Base-by-base conservation (phyloP, 768 basidiomycete species). In the Russula sp. region DNA sequence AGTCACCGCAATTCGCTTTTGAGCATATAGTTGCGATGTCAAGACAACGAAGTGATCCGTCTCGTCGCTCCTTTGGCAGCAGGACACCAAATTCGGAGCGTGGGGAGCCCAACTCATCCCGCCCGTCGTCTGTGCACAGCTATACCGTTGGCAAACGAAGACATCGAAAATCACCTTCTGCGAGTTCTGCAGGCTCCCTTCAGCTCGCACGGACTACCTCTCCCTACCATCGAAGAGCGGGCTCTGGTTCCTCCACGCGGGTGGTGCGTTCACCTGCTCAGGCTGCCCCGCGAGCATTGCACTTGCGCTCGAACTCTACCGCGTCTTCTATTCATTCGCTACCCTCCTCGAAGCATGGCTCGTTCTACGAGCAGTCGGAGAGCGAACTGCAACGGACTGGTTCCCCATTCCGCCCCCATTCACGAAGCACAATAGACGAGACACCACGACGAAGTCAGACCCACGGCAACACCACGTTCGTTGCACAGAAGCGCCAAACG, bases 61-160 rank as follows among this genome's bases (percentile, higher is more conserved):
- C 84, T 10, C 81, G 90, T 20, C 80, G 84, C 11, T 91, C 90
- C 3, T 81, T 87, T 59, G 89, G 88, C 1, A 86, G 79, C 66
- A 88, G 88, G 58, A 95, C 94, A 0, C 94, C 93, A 0, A 93
- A 88, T 55, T 93, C 92, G 34, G 94, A 97, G 66, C 78, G 80
- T 49, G 90, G 87, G 13, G 90, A 90, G 10, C 78, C 81, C 69
- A 79, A 85, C 18, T 48, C 64, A 25, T 95, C 92, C 1, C 77
- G 92, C 29, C 91, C 93, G 1, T 90, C 89, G 0, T 94, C 93
- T 0, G 79, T 91, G n/a, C 85, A 81, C n/a, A 94, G 91, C 66
- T 80, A 88, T 70, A 81, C 81, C 11, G 79, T 79, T 73, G 71
- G 61, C 56, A 82, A 82, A 65, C 80, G 74, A 45, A 78, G 83